These are phyloP conservation scores for Annulohypoxylon nitens DNA, from an alignment of 495 filamentous ascomycete genomes.

Conservation along the genomic window DNA sequence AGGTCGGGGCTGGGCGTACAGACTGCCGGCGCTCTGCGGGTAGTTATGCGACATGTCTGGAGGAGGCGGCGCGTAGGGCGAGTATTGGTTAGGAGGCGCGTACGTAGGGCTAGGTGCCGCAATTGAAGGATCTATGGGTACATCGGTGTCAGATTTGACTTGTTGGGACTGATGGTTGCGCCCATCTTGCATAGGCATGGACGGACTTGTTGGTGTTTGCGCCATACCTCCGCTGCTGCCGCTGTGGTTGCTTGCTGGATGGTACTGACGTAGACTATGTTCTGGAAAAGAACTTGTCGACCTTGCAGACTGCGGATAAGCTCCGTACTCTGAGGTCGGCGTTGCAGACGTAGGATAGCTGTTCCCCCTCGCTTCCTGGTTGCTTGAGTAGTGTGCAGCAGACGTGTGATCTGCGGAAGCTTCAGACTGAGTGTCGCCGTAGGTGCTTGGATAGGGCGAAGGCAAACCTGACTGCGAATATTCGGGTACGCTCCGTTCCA, in stretches of 20 bases:
- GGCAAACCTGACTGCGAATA: constrained; percentile 99
- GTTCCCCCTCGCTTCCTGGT: constrained; percentile 80
- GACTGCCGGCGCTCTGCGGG: constrained; percentile 63
- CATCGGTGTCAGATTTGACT: constrained; percentile 92
- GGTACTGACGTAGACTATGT: constrained; percentile 79
- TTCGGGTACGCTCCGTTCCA: constrained; percentile 92
- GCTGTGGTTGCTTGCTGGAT: constrained; percentile 77
- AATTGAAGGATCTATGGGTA: constrained; percentile 99
- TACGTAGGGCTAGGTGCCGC: constrained; percentile 93
- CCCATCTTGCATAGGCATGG: constrained; percentile 82
- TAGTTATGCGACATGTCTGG: constrained; percentile 86
- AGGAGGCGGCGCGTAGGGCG: constrained; percentile 83
- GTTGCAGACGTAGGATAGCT: constrained; percentile 82
- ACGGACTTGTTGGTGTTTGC: constrained; percentile 95
- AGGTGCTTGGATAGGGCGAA: constrained; percentile 79
- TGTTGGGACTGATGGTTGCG: constrained; percentile 76
- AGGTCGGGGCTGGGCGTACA: constrained; percentile 78
- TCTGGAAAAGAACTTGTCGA: constrained; percentile 81
- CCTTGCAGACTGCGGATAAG: constrained; percentile 82
- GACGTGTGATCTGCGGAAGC: constrained; percentile 86
- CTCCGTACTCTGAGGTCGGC: constrained; percentile 88
- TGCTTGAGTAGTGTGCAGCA: constrained; percentile 79
- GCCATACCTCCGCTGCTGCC: constrained; percentile 91
- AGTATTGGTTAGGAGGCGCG: constrained; percentile 78
- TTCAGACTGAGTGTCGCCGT: constrained; percentile 82